Evolutionary conservation across 2,329 filamentous ascomycete species (phyloP), one percentile per base, ranked within the genome.

Genomic region (Podosphaera xanthii): DNA sequence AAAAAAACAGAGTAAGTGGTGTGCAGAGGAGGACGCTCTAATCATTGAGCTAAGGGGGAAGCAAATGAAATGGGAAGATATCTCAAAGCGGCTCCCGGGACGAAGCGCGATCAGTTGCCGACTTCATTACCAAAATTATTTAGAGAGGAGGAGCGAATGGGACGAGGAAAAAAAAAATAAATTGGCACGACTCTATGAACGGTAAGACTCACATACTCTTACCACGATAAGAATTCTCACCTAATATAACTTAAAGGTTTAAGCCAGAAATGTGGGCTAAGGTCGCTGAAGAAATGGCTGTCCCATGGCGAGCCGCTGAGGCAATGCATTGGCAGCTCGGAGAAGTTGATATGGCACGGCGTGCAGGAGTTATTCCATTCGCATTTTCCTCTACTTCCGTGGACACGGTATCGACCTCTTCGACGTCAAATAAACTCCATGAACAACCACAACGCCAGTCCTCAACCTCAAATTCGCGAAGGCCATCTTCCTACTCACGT

Each of bases 51-150:
- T 97, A 62, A 82, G 91, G 60, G 87, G 88, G 44, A 83, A 83
- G 65, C 87, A 87, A 7, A 95, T 96, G 88, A 97, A 97, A 70
- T 97, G 91, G 92, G 91, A 97, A 69, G 91, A 97, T 71, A 96
- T 97, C 67, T 94, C 88, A 62, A 94, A 91, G 74, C 81, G 84
- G 59, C 75, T 97, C 57, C 90, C 89, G 2, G 91, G 91, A 62
- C 81, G 92, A 65, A 96, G 89, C 71, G 84, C 89, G 60, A 96
- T 96, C 67, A 94, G 89, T 66, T 97, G 91, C 71, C 83, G 91
- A 50, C 77, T 97, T 58, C 89, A 95, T 69, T 97, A 96, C 71
- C 91, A 97, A 68, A 98, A 98, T 70, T 97, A 97, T 70, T 80
- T 96, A 58, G 92, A 98, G 71, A 80, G 89, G 67, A 79, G 89